Conservation (phyloP, 345 rosid species). For the Erodium maritimum region DNA sequence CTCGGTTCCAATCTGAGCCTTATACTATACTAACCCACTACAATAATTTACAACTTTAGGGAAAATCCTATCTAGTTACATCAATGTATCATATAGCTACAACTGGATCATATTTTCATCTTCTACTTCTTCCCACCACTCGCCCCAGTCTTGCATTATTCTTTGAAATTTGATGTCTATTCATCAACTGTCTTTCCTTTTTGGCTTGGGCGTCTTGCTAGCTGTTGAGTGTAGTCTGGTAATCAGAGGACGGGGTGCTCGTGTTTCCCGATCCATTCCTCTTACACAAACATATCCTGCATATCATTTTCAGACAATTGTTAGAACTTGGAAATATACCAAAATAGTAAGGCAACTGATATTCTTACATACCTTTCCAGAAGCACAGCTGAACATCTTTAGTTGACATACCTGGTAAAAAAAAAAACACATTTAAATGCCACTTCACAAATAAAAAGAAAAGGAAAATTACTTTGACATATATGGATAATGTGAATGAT, state of each 20-base stretch:
- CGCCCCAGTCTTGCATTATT: not conserved
- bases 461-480: too few relatives aligned
- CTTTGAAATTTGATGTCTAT: not conserved
- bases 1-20: not conserved
- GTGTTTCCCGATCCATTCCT: conserved; percentile 57
- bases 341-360: not conserved
- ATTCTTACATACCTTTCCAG: conserved; percentile 66
- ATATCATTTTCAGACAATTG: conserved; percentile 1
- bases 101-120: not conserved
- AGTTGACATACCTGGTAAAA: conserved; percentile 53
- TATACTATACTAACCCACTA: not conserved
- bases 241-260: conserved; percentile 67
- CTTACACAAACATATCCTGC: conserved; percentile 91
- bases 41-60: not conserved
- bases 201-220: conserved; percentile 37
- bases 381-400: conserved; percentile 79
- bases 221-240: conserved; percentile 80
- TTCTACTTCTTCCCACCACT: not conserved
- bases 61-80: not conserved
- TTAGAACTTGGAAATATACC: conserved; percentile 5
- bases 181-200: not conserved
- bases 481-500: not conserved
- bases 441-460: not conserved
- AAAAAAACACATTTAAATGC: conserved; percentile 5
- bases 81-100: not conserved